phyloP scores from a whole-genome alignment of 495 filamentous ascomycete genomes.

The Neurospora tetrasperma region DNA sequence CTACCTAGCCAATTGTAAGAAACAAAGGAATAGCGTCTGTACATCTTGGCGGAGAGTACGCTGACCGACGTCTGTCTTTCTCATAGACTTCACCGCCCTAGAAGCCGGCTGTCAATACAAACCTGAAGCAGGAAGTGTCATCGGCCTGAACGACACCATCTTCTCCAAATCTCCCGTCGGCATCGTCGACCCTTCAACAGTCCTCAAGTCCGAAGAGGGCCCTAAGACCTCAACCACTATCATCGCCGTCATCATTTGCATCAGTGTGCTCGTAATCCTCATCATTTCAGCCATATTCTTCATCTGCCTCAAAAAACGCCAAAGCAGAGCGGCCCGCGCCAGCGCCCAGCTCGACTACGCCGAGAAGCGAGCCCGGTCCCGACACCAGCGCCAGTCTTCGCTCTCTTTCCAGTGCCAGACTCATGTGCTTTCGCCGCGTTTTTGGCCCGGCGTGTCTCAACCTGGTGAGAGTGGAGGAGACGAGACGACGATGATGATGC shows the following conservation, averaged over 20 bases:
- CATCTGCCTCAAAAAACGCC: constrained; percentile 29
- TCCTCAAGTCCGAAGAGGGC: constrained; percentile 3
- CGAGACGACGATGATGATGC: not conserved
- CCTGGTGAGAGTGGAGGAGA: not conserved
- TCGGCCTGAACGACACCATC: constrained; percentile 38
- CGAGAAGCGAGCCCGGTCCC: constrained; percentile 8
- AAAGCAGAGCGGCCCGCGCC: constrained; percentile 24
- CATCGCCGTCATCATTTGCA: constrained; percentile 32
- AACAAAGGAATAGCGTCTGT: not conserved
- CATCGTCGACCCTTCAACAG: constrained; percentile 28
- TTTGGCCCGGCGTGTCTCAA: constrained; percentile 19
- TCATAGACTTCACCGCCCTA: constrained; percentile 33
- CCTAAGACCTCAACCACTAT: constrained; percentile 16
- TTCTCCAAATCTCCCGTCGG: constrained; percentile 32
- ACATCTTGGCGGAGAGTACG: too few relatives aligned
- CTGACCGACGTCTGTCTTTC: not conserved
- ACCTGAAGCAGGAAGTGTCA: constrained; percentile 27
- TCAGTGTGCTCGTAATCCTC: constrained; percentile 22
- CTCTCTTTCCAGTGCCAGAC: constrained; percentile 42
- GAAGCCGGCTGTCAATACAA: constrained; percentile 40
- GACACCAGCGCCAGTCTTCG: constrained; percentile 27
- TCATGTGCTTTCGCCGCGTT: constrained; percentile 30
- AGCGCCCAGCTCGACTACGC: constrained; percentile 15
- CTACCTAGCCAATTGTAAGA: constrained; percentile 34
- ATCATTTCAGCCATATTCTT: constrained; percentile 23